A percentile compares a stretch with the other conserved stretches of the same genome.
Conservation (phyloP, 2,329 filamentous ascomycete species). For the Ploettnerulaceae sp. region DNA sequence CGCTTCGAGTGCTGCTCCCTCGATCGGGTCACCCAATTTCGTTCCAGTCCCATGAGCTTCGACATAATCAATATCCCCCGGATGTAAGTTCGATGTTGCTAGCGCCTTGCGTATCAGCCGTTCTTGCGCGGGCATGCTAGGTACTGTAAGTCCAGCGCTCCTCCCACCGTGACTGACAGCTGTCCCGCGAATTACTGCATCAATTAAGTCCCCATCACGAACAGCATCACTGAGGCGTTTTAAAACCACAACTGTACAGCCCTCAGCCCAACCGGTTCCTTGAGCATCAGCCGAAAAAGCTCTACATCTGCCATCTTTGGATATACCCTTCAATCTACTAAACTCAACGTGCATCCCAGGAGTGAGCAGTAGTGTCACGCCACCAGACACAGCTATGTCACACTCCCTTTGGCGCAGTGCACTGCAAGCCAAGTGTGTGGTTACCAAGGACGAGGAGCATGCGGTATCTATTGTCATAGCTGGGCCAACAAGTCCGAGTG, state of each 20-base stretch:
- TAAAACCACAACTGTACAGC: conserved; percentile 42
- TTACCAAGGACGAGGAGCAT: conserved; percentile 1
- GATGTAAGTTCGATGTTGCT: conserved; percentile 66
- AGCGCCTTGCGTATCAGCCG: conserved; percentile 64
- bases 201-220: conserved; percentile 44
- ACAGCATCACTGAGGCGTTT: conserved; percentile 45
- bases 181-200: conserved; percentile 57
- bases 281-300: conserved; percentile 43
- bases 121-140: conserved; percentile 70
- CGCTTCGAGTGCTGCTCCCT: conserved; percentile 68
- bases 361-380: background rate
- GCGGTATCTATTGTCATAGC: conserved; percentile 1
- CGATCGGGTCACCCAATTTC: conserved; percentile 73
- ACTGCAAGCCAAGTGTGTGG: background rate
- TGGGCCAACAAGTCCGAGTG: background rate
- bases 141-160: conserved; percentile 75
- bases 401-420: conserved; percentile 1
- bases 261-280: conserved; percentile 50
- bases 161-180: conserved; percentile 78
- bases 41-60: conserved; percentile 88
- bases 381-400: background rate
- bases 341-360: conserved; percentile 1
- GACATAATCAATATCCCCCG: conserved; percentile 71
- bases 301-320: conserved; percentile 37
- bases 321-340: background rate